Evolutionary conservation across 495 filamentous ascomycete genomes (phyloP), one percentile per base, ranked within the genome.

Genomic region (Penicillium lividum): DNA sequence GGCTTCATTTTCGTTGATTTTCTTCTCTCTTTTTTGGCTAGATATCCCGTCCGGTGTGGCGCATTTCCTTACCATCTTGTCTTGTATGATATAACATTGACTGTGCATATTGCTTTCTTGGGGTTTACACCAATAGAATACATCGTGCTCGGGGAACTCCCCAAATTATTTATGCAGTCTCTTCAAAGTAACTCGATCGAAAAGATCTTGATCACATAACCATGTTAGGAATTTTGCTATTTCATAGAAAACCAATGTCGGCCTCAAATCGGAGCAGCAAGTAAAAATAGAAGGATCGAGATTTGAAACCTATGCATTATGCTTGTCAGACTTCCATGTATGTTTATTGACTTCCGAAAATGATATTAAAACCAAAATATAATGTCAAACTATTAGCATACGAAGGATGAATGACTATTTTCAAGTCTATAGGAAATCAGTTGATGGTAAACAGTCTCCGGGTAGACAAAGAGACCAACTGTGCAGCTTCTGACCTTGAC

Each of bases 41-140:
- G 58, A 65, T 65, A 65, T 65, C 62, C 58, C 48, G 58, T 57
- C 62, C 62, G 43, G 45, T 58, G 57, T 56, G 58, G 50, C 55
- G 62, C 58, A 50, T 60, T 57, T 59, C 51, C 31, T 64, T 59
- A 52, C 50, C 45, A 61, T 61, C 46, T 57, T 52, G 42, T 53
- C 50, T 45, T 64, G 61, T 64, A 64, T 51, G 50, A 59, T 53
- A 58, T 58, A 64, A 16, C 27, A 52, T 53, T 16, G 11, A 29
- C 46, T 50, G 16, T 49, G 38, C 30, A 57, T 54, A 58, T 58
- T 62, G 33, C 7, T 25, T 62, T 42, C 7, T 25, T 60, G 51
- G 16, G 18, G 11, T 13, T 29, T 42, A 8, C 8, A 11, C 33
- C 47, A 34, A 45, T 61, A 56, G 16, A 49, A 40, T 10, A 36